Conservation (phyloP, 108 stramenopile species). For the Mediolabrus comicus region DNA sequence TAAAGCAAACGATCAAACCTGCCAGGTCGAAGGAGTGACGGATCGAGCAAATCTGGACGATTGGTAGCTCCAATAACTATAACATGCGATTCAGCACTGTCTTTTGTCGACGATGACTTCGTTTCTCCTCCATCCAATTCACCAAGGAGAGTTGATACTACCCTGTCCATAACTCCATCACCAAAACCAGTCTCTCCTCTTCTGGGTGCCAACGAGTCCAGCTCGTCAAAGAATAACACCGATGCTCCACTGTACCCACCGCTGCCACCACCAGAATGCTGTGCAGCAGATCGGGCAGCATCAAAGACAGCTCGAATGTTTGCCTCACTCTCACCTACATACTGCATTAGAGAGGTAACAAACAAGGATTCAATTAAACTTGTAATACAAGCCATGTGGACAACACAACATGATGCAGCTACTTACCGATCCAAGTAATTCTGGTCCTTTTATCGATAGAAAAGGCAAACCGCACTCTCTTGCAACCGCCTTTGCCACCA, state of each 20-base stretch:
- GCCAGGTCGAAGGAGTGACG: constrained; percentile 93
- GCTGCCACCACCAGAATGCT: not conserved
- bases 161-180: constrained; percentile 96
- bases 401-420: too few relatives aligned
- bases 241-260: constrained; percentile 45
- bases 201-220: constrained; percentile 95
- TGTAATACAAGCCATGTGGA: too few relatives aligned
- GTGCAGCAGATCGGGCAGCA: constrained; percentile 69
- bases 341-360: too few relatives aligned
- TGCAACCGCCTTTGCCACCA: constrained; percentile 99
- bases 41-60: constrained; percentile 96
- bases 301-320: constrained; percentile 89
- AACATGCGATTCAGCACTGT: constrained; percentile 54
- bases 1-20: constrained; percentile 96
- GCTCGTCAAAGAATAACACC: constrained; percentile 96
- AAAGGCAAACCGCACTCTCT: constrained; percentile 96
- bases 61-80: constrained; percentile 99
- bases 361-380: too few relatives aligned
- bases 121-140: constrained; percentile 71
- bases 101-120: constrained; percentile 8
- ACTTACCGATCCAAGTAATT: constrained; percentile 93
- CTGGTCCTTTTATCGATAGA: constrained; percentile 92
- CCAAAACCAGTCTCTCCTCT: constrained; percentile 79
- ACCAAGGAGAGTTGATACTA: constrained; percentile 86
- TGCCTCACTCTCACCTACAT: constrained; percentile 97